phyloP scores from a whole-genome alignment of 1,139 yeast species.

The Pichia sp. region DNA sequence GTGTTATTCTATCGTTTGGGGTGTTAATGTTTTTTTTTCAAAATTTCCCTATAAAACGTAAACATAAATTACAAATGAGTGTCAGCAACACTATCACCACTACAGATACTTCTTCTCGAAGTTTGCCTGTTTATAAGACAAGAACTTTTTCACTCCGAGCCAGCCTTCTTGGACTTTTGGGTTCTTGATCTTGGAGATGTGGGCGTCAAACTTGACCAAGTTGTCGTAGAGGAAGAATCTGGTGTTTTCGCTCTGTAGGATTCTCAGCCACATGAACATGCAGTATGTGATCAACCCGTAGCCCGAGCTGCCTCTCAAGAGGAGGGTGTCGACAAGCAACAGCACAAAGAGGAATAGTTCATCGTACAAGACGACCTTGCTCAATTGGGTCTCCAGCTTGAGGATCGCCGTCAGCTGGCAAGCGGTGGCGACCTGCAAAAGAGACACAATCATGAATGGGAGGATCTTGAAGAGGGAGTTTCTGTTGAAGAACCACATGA shows the following conservation, averaged over 20 bases:
- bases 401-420: constrained; percentile 42
- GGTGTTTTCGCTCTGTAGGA: constrained; percentile 51
- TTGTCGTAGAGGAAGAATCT: constrained; percentile 41
- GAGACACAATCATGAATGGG: constrained; percentile 54
- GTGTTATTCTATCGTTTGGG: background rate
- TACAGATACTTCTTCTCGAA: constrained; percentile 26
- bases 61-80: too few relatives aligned
- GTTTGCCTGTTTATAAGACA: constrained; percentile 35
- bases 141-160: constrained; percentile 39
- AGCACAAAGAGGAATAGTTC: constrained; percentile 53
- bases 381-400: constrained; percentile 38
- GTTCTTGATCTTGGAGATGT: constrained; percentile 40
- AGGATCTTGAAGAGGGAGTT: constrained; percentile 59
- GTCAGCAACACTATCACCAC: background rate
- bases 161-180: constrained; percentile 43
- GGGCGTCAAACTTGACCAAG: constrained; percentile 42
- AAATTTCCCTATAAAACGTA: background rate
- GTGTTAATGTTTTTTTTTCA: background rate
- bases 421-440: constrained; percentile 48
- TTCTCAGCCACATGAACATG: constrained; percentile 65
- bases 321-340: constrained; percentile 52
- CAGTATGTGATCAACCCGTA: constrained; percentile 55
- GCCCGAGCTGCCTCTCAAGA: constrained; percentile 65
- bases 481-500: constrained; percentile 60
- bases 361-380: constrained; percentile 53